Evolutionary conservation across 495 filamentous ascomycete species (phyloP), one percentile per base, ranked within the genome.

Genomic region (Aspergillus olivimuriae): DNA sequence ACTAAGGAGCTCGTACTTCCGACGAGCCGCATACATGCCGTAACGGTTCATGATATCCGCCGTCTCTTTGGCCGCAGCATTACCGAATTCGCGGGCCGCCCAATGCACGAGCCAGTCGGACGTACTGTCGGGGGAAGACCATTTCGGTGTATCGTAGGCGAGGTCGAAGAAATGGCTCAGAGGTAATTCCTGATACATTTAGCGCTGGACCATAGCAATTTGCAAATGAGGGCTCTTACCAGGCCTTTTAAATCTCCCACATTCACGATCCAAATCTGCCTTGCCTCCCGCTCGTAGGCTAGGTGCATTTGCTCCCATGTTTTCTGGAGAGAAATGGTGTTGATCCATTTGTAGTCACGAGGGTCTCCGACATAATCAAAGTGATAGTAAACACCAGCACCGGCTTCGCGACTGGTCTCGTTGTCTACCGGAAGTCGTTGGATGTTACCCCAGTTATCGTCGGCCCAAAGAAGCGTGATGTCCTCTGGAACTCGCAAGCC

Each of bases 371-470:
- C 61, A 24, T 64, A 88, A 53, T 89, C 83, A 46, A 86, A 80
- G 56, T 87, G 83, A 50, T 87, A 88, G 55, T 87, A 87, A 8
- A 87, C 75, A n/a, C 84, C 83, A 15, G 84, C 81, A 9, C 84
- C 81, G 18, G 79, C 83, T 9, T 65, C 44, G 32, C 83, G 66
- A n/a, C 56, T 51, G 0, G 70, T 78, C 63, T 88, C 84, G 49
- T 78, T 72, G 0, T 48, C 66, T 18, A 82, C 54, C 5, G 85
- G 85, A 33, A 88, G 72, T 37, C 82, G 67, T 12, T 79, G 75
- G 22, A 84, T 62, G 57, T 84, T 82, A 7, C 82, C 82, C 73
- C 74, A 86, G 60, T 87, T 89, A 55, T 89, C 85, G 57, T 89
- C 84, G 0, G 83, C 73, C 74, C 81, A 88, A 8, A 88, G 61